Base-by-base conservation (phyloP, 2,329 filamentous ascomycete species). In the Aspergillus udagawae region DNA sequence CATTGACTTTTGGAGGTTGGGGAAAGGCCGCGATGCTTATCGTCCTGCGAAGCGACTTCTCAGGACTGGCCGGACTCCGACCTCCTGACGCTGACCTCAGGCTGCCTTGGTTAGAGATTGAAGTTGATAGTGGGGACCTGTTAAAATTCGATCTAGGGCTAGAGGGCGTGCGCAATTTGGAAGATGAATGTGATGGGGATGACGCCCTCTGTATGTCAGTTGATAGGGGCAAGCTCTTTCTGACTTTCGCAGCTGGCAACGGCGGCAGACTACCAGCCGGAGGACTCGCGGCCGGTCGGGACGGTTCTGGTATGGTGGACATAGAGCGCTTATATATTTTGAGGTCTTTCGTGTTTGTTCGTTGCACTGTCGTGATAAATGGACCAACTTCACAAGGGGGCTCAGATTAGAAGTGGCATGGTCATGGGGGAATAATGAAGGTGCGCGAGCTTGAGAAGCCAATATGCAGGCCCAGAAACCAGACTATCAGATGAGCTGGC, bases 11-110 rank as follows among this genome's bases (percentile, higher is more conserved):
- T 14, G 93, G 93, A 14, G 93, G 93, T 63, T 96, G 90, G 29
- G 93, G 93, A 69, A 97, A 97, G 1, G 91, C 88, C 70, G 92
- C 93, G 69, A 97, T 96, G 80, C 92, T 97, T 68, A 96, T 88
- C 1, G 90, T 90, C 75, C 95, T 95, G 60, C 92, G 86, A 55
- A 97, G 75, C 1, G 87, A 85, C 73, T 87, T 92, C 27, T 86
- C 85, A 4, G 84, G 79, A 32, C 77, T 77, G 42, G 71, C 71
- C 12, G 80, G 67, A 4, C 79, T 78, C 60, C 84, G 86, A 14
- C 85, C 75, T 38, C 78, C 79, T 8, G 85, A 80, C 5, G 80
- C 74, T 2, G 82, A 79, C 58, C 83, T 83, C 20, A 84, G 78
- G 17, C 84, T 80, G 4, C 84, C 82, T 10, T 87, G 74, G 51